Evolutionary conservation across 345 rosid genomes (phyloP).

Genomic region (Arabidopsis suecica): DNA sequence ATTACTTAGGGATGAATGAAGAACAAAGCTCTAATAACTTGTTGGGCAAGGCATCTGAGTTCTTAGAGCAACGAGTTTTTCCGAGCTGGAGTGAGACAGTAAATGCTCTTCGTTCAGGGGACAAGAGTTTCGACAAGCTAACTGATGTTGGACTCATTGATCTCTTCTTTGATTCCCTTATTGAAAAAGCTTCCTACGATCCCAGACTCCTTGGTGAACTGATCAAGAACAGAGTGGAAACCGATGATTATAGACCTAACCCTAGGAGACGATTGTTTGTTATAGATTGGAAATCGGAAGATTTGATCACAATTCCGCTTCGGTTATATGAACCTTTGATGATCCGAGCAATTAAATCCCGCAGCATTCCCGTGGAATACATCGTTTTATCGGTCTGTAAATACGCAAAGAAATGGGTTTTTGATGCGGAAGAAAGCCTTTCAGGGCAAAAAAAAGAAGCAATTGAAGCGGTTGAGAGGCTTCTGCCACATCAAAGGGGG

Average conservation of each 20-base stretch:
- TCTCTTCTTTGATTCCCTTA: slow-evolving; percentile 65
- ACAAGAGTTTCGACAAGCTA: slow-evolving; percentile 50
- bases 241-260: slow-evolving; percentile 55
- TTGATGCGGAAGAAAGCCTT: slow-evolving; percentile 42
- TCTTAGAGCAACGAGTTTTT: slow-evolving; percentile 60
- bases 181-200: slow-evolving; percentile 57
- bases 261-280: slow-evolving; percentile 70
- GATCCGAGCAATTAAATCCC: slow-evolving; percentile 47
- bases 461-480: slow-evolving; percentile 67
- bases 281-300: slow-evolving; percentile 64
- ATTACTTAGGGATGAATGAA: slow-evolving; percentile 72
- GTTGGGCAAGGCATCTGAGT: slow-evolving; percentile 51
- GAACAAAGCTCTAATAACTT: slow-evolving; percentile 64
- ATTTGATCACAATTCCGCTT: slow-evolving; percentile 59
- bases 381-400: slow-evolving; percentile 50
- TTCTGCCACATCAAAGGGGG: slow-evolving; percentile 64
- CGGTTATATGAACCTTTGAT: slow-evolving; percentile 59
- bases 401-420: slow-evolving; percentile 54
- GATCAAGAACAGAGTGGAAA: slow-evolving; percentile 44
- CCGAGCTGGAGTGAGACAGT: slow-evolving; percentile 82
- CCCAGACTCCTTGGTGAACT: slow-evolving; percentile 72
- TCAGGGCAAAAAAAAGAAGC: slow-evolving; percentile 52
- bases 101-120: slow-evolving; percentile 56
- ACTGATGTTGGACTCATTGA: slow-evolving; percentile 56
- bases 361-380: slow-evolving; percentile 52